Base-by-base conservation (phyloP, 2,329 filamentous ascomycete genomes). In the Aspergillus pseudonomiae region DNA sequence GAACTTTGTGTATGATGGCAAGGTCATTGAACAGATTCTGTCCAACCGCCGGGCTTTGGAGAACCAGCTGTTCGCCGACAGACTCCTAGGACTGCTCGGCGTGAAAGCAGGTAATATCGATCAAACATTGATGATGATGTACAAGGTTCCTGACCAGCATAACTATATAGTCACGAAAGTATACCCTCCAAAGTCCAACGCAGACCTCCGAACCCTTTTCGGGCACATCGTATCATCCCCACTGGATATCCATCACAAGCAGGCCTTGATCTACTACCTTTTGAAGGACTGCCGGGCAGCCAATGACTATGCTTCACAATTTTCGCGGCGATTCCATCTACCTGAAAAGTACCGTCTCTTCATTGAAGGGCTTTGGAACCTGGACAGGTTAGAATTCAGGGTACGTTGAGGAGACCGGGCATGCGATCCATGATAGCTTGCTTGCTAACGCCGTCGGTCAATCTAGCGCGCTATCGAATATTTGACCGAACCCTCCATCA, bases 191-290 rank as follows among this genome's bases (percentile, higher is more conserved):
- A 88, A 88, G 73, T 87, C 86, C 59, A 88, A 91, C 63, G 83
- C 82, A 64, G 86, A 88, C 48, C 84, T 96, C 34, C 86, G 87
- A 68, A 85, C 87, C 45, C 84, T 96, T 6, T 89, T 94, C 78
- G 82, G 88, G 65, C 86, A 88, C 63, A 89, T 96, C 67, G 85
- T 89, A 75, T 84, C 87, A 30, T 86, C 83, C 60, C 81, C 81
- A 56, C 88, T 90, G 69, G 86, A 89, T 9, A 83, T 87, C 60
- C 90, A 94, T 76, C 89, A 94, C 80, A 94, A 94, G 76, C 88
- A 93, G 68, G 92, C 92, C 21, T 85, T 95, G 55, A 83, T 96
- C 67, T 96, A 92, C 82, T 96, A 96, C 76, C 82, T 96, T 45
- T 84, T 96, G 3, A 89, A 92, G 72, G 92, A 96, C 75, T 86